These are phyloP conservation scores for Mariannaea elegans DNA, from an alignment of 2,329 filamentous ascomycete genomes.

Conservation along the genomic window DNA sequence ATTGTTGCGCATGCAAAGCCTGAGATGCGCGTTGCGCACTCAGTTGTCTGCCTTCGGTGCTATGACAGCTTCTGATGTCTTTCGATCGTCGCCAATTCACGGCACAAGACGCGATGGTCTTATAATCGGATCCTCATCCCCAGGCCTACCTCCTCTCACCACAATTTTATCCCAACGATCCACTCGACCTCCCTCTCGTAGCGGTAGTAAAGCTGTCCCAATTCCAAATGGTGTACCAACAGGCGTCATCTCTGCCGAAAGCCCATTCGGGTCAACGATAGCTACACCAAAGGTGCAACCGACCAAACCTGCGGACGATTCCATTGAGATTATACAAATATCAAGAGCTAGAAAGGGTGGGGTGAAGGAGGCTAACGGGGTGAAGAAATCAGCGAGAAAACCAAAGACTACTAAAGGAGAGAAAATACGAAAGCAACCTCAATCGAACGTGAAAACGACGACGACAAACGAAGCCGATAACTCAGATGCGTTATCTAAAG, in stretches of 20 bases:
- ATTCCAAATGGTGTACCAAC: constrained; percentile 48
- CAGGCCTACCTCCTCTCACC: constrained; percentile 62
- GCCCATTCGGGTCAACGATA: constrained; percentile 46
- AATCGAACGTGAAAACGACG: constrained; percentile 22
- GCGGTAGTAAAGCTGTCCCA: constrained; percentile 48
- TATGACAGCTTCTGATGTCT: constrained; percentile 48
- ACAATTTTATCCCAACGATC: constrained; percentile 54
- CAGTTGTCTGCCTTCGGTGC: constrained; percentile 37
- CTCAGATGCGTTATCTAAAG: constrained; percentile 29
- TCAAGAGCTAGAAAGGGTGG: constrained; percentile 28
- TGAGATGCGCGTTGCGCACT: constrained; percentile 60
- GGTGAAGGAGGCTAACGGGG: constrained; percentile 19
- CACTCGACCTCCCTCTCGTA: constrained; percentile 45
- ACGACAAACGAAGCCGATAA: neutral
- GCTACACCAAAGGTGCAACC: constrained; percentile 24
- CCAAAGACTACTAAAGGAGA: constrained; percentile 29
- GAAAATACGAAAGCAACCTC: constrained; percentile 51
- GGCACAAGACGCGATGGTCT: constrained; percentile 45
- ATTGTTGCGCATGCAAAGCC: constrained; percentile 40
- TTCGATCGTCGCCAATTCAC: constrained; percentile 43
- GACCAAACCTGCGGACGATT: neutral
- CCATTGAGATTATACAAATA: constrained; percentile 30
- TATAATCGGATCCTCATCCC: constrained; percentile 57
- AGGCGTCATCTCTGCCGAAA: constrained; percentile 55
- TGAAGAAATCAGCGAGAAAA: constrained; percentile 3